These are phyloP conservation scores for Zelonia costaricensis DNA, from an alignment of 208 protist species.

Conservation along the genomic window DNA sequence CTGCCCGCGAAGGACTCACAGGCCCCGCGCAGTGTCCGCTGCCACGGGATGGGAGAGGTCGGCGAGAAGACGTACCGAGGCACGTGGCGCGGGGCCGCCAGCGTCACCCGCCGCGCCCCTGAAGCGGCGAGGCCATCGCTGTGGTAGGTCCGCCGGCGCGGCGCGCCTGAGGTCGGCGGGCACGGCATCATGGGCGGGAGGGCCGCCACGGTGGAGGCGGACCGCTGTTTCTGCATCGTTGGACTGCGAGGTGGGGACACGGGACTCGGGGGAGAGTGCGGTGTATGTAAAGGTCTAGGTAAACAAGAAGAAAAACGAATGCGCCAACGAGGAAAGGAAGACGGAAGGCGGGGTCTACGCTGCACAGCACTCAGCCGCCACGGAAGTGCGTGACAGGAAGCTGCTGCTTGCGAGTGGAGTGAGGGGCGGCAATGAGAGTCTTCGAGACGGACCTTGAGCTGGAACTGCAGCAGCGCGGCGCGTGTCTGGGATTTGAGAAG, in stretches of 20 bases:
- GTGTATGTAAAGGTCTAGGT: background rate
- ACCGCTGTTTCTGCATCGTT: conserved; percentile 3
- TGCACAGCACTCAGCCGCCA: too few relatives aligned
- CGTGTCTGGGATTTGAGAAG: too few relatives aligned
- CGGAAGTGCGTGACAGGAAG: too few relatives aligned
- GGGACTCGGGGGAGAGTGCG: background rate
- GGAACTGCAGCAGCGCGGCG: too few relatives aligned
- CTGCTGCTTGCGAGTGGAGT: too few relatives aligned
- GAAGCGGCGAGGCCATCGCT: background rate
- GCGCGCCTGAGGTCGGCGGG: background rate
- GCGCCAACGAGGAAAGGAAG: too few relatives aligned
- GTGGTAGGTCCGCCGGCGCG: background rate
- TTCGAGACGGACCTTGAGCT: too few relatives aligned
- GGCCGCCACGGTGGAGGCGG: background rate
- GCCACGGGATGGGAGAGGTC: conserved; percentile 13
- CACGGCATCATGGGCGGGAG: background rate
- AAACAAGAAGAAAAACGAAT: too few relatives aligned
- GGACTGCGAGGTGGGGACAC: background rate
- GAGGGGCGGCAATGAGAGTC: too few relatives aligned
- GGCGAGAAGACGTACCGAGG: background rate
- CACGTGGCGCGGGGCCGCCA: conserved; percentile 8
- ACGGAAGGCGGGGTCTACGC: too few relatives aligned
- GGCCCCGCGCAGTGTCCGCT: conserved; percentile 21
- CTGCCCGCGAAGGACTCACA: background rate
- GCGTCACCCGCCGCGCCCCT: background rate